Evolutionary conservation across 108 stramenopile species (phyloP).

Genomic region (Cylindrotheca closterium): DNA sequence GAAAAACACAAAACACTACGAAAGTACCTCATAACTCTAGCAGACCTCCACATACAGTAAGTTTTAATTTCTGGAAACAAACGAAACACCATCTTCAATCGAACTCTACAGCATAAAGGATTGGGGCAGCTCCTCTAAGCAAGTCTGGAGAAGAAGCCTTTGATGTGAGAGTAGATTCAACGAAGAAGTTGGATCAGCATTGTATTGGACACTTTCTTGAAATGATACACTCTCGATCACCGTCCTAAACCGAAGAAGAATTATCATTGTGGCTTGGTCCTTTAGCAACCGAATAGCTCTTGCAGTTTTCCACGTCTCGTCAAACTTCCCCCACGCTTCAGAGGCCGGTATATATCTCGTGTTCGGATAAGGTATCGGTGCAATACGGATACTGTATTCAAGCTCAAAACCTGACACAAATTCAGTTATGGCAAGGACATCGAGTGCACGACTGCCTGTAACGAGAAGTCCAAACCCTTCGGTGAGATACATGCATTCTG

Average conservation of each 20-base stretch:
- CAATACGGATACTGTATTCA: neutral
- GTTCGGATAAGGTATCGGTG: neutral
- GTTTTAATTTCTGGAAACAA: no score
- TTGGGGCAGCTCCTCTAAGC: conserved; percentile 24
- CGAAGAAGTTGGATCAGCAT: neutral
- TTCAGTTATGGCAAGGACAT: conserved; percentile 32
- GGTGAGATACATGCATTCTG: conserved; percentile 20
- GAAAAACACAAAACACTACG: no score
- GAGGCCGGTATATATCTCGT: neutral
- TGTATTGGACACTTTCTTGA: conserved; percentile 1
- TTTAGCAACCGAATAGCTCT: conserved; percentile 1
- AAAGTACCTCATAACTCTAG: no score
- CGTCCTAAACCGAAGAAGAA: neutral
- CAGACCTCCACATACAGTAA: no score
- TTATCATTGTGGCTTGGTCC: neutral
- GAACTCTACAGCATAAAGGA: no score
- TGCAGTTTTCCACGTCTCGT: neutral
- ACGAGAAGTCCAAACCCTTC: conserved; percentile 13
- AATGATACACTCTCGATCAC: conserved; percentile 15
- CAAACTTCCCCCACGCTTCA: conserved; percentile 6
- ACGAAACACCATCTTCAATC: no score
- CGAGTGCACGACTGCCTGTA: conserved; percentile 11
- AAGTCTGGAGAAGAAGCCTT: conserved; percentile 29
- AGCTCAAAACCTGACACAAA: conserved; percentile 19
- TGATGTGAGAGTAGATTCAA: neutral